Evolutionary conservation across 2,329 filamentous ascomycete genomes (phyloP), one percentile per base, ranked within the genome.

Genomic region (Xylaria sp.): DNA sequence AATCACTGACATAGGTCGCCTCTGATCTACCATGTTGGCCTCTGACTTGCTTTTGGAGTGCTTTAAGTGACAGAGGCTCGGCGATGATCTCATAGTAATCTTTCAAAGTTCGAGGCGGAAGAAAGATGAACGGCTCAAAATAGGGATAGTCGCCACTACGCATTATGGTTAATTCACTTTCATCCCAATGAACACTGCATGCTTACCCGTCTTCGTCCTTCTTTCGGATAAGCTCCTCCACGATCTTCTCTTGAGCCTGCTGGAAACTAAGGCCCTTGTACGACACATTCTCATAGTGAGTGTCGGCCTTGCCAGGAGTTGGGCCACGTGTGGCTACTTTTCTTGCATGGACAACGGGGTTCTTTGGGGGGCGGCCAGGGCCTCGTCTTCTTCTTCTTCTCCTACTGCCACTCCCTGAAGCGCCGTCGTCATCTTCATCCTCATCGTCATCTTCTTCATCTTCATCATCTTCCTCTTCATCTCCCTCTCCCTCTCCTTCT

Each of bases 71-170:
- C 34, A 93, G 79, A 0, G 92, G 92, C 56, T 92, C 85, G 52
- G 85, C 84, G 63, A 97, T 94, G 53, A 93, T 76, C 64, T 88
- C 84, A 71, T 94, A 96, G 71, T 97, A 97, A 66, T 96, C 92
- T 63, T 87, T 90, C 41, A 95, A 74, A 44, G 81, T 80, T 26
- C 90, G 85, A 22, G 89, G 82, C 0, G 92, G 92, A 22, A 96
- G 79, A 64, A 89, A 89, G 54, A 92, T 76, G 65, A 96, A 96
- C 0, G 90, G 86, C 58, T 85, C 80, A 61, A 86, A 88, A 57
- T 86, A 84, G 38, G 86, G 84, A 49, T 88, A 89, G 44, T 89
- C 84, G 45, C 88, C 82, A 42, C 87, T 90, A 57, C 73, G 19
- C 19, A 45, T 26, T 60, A 40, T 57, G n/a, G n/a, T n/a, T n/a